Conservation (phyloP, 108 stramenopile species). For the Skeletonema costatum region DNA sequence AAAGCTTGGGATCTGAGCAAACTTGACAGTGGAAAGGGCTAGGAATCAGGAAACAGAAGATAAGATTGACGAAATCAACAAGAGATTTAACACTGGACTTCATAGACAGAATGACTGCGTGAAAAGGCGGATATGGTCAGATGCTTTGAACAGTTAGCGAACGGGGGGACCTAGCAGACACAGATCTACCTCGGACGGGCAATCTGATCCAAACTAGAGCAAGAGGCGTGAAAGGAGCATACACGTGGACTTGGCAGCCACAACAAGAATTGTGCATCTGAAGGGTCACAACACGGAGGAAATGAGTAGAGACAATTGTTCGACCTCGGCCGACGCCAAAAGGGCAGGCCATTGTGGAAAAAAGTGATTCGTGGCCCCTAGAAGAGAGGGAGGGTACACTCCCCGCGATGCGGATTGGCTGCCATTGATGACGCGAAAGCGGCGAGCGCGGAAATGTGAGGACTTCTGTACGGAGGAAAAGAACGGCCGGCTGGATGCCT, state of each 20-base stretch:
- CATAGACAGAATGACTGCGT: slow-evolving; percentile 41
- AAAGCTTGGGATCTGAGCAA: slow-evolving; percentile 43
- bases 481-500: slow-evolving; percentile 35
- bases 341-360: slow-evolving; percentile 53
- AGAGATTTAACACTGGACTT: slow-evolving; percentile 30
- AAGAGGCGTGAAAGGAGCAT: slow-evolving; percentile 19
- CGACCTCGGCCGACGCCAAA: slow-evolving; percentile 24
- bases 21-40: slow-evolving; percentile 31
- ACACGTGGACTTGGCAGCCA: slow-evolving; percentile 28
- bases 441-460: too few relatives aligned
- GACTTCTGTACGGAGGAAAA: slow-evolving; percentile 41
- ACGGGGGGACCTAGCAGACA: slow-evolving; percentile 30
- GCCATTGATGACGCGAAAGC: slow-evolving; percentile 52
- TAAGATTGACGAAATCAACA: slow-evolving; percentile 45
- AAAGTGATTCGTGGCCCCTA: slow-evolving; percentile 47
- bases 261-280: slow-evolving; percentile 25
- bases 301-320: slow-evolving; percentile 29
- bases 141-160: slow-evolving; percentile 29
- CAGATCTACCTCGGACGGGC: slow-evolving; percentile 15
- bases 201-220: slow-evolving; percentile 21
- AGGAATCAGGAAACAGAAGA: slow-evolving; percentile 48
- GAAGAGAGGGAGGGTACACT: too few relatives aligned
- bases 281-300: slow-evolving; percentile 34
- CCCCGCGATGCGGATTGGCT: slow-evolving; percentile 47
- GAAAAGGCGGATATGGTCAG: slow-evolving; percentile 41